Evolutionary conservation across 805 yeast species (phyloP), one percentile per base, ranked within the genome.

Genomic region (Kluyveromyces wickerhamii): DNA sequence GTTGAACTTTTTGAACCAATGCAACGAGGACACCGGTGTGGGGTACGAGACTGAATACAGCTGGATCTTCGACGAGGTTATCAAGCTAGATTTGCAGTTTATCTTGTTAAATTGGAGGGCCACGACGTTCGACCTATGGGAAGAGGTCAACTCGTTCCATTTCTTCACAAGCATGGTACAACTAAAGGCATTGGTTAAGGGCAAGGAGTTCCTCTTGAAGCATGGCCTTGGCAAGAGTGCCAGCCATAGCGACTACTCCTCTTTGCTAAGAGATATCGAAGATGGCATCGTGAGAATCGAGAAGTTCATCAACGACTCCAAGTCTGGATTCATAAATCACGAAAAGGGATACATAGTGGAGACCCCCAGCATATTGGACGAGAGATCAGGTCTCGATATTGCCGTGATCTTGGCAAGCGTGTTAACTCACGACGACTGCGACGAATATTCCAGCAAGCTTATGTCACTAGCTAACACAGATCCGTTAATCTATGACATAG

Each of bases 101-200:
- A 67, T 82, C 15, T 43, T 69, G 12, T 49, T 57, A 4, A 67
- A 71, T 47, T 89, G 96, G 96, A 48, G 60, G 9, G 52, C 59
- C 8, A 57, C 60, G 4, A 79, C 85, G n/a, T 89, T 83, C 61
- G 96, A 88, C 60, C 64, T 88, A 27, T 88, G 97, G 97, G 97
- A 88, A 61, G 97, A 88, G 57, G 65, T 82, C 32, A 53, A 74
- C 39, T 75, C 88, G 0, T 49, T 64, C 32, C 96, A 88, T 57
- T 77, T 86, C 42, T 89, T 85, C 59, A 88, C 95, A 1, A 64
- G 80, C 10, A 57, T 83, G 47, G 74, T 78, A 4, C 95, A 87
- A 57, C 63, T 82, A 41, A 72, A 77, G 41, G 82, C 94, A 1
- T 47, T 88, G 14, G 60, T 66, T 27, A 60, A 72, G 39, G 94